Conservation (phyloP, 306 rosid species). For the Chamaecrista fasciculata region DNA sequence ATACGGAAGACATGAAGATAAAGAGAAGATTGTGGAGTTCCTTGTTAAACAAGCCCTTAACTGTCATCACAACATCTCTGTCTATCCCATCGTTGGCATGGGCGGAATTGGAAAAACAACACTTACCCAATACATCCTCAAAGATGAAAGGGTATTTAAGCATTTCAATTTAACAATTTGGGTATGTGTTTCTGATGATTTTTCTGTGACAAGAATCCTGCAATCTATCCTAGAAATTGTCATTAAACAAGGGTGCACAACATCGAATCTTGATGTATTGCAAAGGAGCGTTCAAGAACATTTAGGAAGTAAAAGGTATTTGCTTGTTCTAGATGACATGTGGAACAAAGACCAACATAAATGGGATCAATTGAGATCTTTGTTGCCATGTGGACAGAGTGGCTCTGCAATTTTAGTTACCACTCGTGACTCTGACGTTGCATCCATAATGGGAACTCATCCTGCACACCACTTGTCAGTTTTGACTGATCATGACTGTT, state of each 20-base stretch:
- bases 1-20: conserved; percentile 23
- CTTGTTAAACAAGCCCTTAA: background rate
- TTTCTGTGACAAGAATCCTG: background rate
- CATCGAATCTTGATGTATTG: background rate
- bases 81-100: conserved; percentile 6
- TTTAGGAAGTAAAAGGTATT: background rate
- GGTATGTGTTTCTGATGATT: conserved; percentile 23
- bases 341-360: conserved; percentile 28
- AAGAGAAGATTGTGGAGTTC: conserved; percentile 10
- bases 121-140: background rate
- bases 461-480: background rate
- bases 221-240: background rate
- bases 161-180: conserved; percentile 8
- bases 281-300: background rate
- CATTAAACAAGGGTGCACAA: background rate
- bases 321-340: conserved; percentile 34
- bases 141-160: background rate
- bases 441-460: conserved; percentile 20
- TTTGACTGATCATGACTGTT: conserved; percentile 25
- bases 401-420: conserved; percentile 34
- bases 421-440: conserved; percentile 21
- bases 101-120: conserved; percentile 30
- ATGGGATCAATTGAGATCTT: conserved; percentile 29
- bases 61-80: background rate
- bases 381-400: conserved; percentile 18